A percentile compares a stretch with the other conserved stretches of the same genome.
Conservation (phyloP, 768 basidiomycete species). For the Candolleomyces aberdarensis region DNA sequence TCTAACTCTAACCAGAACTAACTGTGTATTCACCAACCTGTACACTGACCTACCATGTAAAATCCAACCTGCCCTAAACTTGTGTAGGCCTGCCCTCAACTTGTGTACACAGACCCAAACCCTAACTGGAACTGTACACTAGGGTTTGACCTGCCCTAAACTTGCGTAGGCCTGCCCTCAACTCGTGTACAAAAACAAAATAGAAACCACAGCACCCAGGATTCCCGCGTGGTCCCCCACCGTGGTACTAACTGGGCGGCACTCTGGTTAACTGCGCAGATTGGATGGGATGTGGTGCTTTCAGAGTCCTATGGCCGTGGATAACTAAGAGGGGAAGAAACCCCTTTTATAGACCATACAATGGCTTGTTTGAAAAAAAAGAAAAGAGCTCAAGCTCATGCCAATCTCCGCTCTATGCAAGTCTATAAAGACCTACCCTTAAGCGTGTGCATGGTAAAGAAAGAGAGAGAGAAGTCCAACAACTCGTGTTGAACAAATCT, state of each 20-base stretch:
- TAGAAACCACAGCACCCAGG: constrained; percentile 9
- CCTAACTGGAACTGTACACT: too few relatives aligned
- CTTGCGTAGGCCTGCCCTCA: background rate
- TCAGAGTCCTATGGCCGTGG: background rate
- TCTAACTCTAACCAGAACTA: too few relatives aligned
- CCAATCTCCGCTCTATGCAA: background rate
- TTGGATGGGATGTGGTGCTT: constrained; percentile 1
- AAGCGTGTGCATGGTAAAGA: constrained; percentile 27
- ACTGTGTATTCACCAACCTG: too few relatives aligned
- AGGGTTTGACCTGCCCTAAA: background rate
- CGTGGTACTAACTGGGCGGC: constrained; percentile 12
- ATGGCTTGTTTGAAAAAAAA: background rate
- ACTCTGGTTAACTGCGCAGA: constrained; percentile 10
- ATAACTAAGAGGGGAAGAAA: background rate
- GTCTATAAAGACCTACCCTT: constrained; percentile 35
- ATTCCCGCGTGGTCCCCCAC: constrained; percentile 12
- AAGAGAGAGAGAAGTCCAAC: constrained; percentile 43
- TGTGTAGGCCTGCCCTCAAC: background rate
- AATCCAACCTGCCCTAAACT: background rate
- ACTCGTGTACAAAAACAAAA: background rate
- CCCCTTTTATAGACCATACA: background rate
- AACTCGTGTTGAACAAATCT: constrained; percentile 55
- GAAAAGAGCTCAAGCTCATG: background rate
- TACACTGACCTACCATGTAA: too few relatives aligned
- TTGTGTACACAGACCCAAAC: background rate